Evolutionary conservation across 352 stramenopile species (phyloP).

Genomic region (Globisporangium recalcitrans): DNA sequence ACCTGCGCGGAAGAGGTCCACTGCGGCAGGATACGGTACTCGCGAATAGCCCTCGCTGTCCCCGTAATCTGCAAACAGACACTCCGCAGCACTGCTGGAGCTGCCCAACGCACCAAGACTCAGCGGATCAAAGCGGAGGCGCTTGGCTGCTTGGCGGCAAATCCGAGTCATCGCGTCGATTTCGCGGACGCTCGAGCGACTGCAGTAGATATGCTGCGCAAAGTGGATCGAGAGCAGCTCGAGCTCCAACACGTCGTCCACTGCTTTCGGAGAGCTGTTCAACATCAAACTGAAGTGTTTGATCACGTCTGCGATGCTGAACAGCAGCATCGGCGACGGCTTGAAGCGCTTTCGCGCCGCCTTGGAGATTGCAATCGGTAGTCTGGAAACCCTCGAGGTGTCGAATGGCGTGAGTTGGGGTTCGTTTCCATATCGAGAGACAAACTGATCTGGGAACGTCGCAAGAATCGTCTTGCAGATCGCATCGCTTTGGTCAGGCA

Average conservation of each 20-base stretch:
- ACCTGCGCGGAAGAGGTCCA: constrained; percentile 36
- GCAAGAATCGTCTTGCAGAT: constrained; percentile 34
- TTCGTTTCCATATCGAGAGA: constrained; percentile 15
- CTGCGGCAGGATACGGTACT: constrained; percentile 23
- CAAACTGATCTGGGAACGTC: constrained; percentile 40
- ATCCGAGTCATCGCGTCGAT: not conserved
- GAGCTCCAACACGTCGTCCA: constrained; percentile 26
- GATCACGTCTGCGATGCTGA: constrained; percentile 40
- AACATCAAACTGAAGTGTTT: constrained; percentile 44
- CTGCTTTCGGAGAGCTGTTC: constrained; percentile 27
- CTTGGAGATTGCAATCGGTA: constrained; percentile 43
- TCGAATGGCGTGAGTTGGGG: constrained; percentile 9
- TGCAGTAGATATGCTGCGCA: constrained; percentile 26
- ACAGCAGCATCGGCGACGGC: constrained; percentile 36
- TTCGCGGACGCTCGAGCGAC: not conserved
- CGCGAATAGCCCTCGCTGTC: constrained; percentile 37
- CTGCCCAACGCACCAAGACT: too few relatives aligned
- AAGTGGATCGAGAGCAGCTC: constrained; percentile 39
- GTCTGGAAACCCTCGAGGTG: constrained; percentile 26
- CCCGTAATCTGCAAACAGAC: constrained; percentile 40
- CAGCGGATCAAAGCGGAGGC: constrained; percentile 31
- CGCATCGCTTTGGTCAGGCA: constrained; percentile 34
- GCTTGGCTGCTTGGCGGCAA: constrained; percentile 19
- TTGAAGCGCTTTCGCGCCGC: constrained; percentile 21
- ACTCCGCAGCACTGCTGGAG: constrained; percentile 17